Evolutionary conservation across 1,284 basidiomycete species (phyloP), one percentile per base, ranked within the genome.

Genomic region (Leccinum pachyderme): DNA sequence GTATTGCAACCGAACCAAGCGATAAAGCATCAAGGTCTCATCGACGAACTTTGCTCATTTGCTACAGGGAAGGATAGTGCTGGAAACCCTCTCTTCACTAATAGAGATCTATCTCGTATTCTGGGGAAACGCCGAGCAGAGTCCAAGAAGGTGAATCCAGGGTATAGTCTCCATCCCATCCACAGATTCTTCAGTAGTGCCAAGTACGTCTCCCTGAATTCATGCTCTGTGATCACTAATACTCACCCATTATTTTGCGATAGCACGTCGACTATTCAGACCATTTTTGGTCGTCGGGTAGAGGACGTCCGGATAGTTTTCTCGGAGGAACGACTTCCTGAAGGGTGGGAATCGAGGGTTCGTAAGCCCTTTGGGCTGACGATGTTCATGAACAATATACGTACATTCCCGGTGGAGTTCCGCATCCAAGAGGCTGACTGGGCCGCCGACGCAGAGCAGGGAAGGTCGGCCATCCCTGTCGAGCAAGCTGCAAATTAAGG

Each of bases 261-360:
- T 15, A 67, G 67, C 84, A 83, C 70, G 74, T 80, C 6, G 77
- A 85, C 82, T 4, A 58, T 89, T 32, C 67, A 83, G 15, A 80
- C 77, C 0, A 80, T 85, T 54, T 85, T 85, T 59, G 86, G 86
- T 2, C 84, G 87, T 2, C 73, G 74, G 15, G 62, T 84, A 3
- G 69, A 75, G 15, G 84, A 87, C 59, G 61, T 89, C 18, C 72
- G 79, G 33, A 61, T 77, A 0, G 65, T 87, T 49, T 69, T 90
- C 15, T 68, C 74, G 8, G 84, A 90, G 50, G 88, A 90, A 61
- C 78, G 84, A 22, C 65, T 90, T 27, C 83, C 84, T 0, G 77
- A 84, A 0, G 81, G 81, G 22, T 89, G 87, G 86, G 84, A 89
- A 68, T 75, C 86, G 0, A 72, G 77, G 22, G 66, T 82, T 27